Evolutionary conservation across 257 asterid genomes (phyloP), one percentile per base, ranked within the genome.

Genomic region (Solanum sejunctum): DNA sequence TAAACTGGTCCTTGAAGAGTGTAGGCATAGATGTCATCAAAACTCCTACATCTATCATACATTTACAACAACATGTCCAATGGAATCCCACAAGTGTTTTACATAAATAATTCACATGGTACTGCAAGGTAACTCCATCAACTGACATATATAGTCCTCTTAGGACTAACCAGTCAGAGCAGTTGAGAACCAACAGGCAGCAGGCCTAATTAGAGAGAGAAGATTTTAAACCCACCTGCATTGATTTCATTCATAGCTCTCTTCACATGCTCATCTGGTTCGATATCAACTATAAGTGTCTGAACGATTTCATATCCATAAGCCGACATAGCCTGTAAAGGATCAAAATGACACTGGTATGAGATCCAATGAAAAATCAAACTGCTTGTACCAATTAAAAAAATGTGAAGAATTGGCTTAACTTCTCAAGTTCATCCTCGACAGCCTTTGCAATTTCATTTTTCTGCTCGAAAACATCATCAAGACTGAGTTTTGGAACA

Each of bases 161-260:
- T 51, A 21, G 21, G 47, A 16, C 21, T 26, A 23, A 23, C 63
- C 8, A 26, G 45, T 2, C 43, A 15, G 63, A 77, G 82, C 82
- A 77, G 60, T 51, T 51, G 63, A 77, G 82, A 77, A 51, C n/a
- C 47, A 51, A 10, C 81, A 70, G 26, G 28, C 78, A 5, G 18
- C 18, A 11, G 57, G 80, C 57, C 1, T 72, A 43, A 72, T 13
- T 52, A 84, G 36, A 32, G 28, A 84, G 45, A 41, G 23, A 41
- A 26, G 17, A 28, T 72, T 21, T 41, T 18, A 23, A 45, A 51
- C 49, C 81, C 77, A 85, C 91, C 91, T 13, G 91, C 90, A 80
- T 89, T 89, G 28, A 89, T 87, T 61, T 89, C 91, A 58, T 89
- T 89, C 91, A 89, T 87, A 28, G 91, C 88, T 85, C 88, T 89